These are phyloP conservation scores for Arachis monticola DNA, from an alignment of 331 rosid species.

Conservation along the genomic window DNA sequence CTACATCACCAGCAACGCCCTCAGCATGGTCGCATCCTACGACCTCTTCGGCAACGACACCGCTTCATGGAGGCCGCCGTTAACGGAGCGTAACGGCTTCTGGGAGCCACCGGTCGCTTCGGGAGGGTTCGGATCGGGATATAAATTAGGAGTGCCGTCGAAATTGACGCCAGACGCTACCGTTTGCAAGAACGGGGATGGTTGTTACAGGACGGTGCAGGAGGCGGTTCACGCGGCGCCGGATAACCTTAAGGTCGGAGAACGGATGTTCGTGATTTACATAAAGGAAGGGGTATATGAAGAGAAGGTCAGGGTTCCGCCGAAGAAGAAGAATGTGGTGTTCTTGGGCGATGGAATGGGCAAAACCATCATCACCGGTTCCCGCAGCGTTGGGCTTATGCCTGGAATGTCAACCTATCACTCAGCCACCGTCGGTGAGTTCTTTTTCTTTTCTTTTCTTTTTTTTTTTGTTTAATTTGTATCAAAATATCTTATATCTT, in stretches of 20 bases:
- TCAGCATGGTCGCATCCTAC: constrained; percentile 70
- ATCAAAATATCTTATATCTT: too few species aligned
- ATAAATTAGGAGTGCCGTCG: constrained; percentile 49
- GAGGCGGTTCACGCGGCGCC: constrained; percentile 77
- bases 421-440: constrained; percentile 84
- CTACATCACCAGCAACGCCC: constrained; percentile 66
- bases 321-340: constrained; percentile 71
- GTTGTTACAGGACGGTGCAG: constrained; percentile 68
- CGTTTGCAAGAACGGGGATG: constrained; percentile 57
- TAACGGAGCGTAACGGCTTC: constrained; percentile 76
- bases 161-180: constrained; percentile 47
- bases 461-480: neutral
- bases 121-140: neutral
- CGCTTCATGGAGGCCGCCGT: constrained; percentile 64
- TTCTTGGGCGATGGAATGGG: constrained; percentile 85
- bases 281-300: constrained; percentile 76
- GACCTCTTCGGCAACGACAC: constrained; percentile 59
- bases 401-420: constrained; percentile 65
- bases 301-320: constrained; percentile 75
- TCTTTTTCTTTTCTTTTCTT: neutral
- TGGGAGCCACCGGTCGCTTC: constrained; percentile 52
- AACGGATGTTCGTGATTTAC: constrained; percentile 61
- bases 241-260: constrained; percentile 27
- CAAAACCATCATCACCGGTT: constrained; percentile 77
- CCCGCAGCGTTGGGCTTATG: constrained; percentile 57